These are phyloP conservation scores for Populus davidiana DNA, from an alignment of 345 rosid species.

Conservation along the genomic window DNA sequence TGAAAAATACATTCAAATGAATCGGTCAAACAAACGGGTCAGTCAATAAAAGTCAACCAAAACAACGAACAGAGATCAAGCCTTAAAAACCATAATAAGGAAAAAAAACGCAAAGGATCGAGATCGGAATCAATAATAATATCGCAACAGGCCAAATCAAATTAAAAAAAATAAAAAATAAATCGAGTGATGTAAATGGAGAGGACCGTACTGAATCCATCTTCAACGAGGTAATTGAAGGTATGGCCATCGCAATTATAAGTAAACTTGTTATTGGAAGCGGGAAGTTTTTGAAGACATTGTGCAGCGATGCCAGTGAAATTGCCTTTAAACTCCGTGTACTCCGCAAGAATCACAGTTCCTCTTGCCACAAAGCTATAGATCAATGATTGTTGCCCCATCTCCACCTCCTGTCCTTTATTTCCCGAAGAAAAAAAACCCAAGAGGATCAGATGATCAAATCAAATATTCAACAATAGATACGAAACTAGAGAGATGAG, in stretches of 20 bases:
- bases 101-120: neutral
- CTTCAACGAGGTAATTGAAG: constrained; percentile 36
- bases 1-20: neutral
- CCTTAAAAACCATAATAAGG: neutral
- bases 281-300: constrained; percentile 33
- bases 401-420: neutral
- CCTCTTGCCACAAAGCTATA: constrained; percentile 37
- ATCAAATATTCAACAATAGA: neutral
- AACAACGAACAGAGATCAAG: neutral
- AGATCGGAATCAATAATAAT: neutral
- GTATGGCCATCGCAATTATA: constrained; percentile 35
- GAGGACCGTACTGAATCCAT: constrained; percentile 29
- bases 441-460: neutral
- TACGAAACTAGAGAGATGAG: neutral
- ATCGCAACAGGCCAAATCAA: neutral
- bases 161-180: no score
- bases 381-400: constrained; percentile 32
- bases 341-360: constrained; percentile 27
- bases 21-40: neutral
- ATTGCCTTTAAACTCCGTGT: constrained; percentile 31
- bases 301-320: constrained; percentile 28
- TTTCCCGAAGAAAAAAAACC: neutral
- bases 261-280: constrained; percentile 30
- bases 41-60: neutral
- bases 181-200: neutral